These are phyloP conservation scores for Helianthus annuus DNA, from an alignment of 129 eudicot genomes.

Conservation along the genomic window DNA sequence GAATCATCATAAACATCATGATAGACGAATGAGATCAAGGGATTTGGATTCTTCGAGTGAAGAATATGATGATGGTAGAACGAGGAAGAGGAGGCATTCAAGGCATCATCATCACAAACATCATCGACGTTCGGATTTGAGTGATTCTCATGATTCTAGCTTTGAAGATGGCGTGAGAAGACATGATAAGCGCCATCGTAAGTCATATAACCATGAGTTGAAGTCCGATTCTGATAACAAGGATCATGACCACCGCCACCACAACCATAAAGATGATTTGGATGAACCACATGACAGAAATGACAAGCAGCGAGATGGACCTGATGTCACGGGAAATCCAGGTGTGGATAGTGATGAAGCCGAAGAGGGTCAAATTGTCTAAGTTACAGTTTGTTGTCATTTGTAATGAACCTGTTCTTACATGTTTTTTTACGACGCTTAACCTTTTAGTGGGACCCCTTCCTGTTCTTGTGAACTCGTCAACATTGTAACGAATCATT, in stretches of 20 bases:
- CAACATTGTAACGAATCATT: neutral
- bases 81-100: constrained; percentile 34
- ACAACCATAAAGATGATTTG: neutral
- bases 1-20: constrained; percentile 40
- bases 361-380: neutral
- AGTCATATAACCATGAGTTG: constrained; percentile 40
- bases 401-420: neutral
- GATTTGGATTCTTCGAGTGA: constrained; percentile 47
- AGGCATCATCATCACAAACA: constrained; percentile 41
- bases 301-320: too few species aligned
- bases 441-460: too few species aligned
- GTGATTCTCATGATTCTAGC: constrained; percentile 20
- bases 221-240: constrained; percentile 33
- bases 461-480: neutral
- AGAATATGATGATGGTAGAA: constrained; percentile 33
- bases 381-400: neutral
- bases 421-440: too few species aligned
- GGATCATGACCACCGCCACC: neutral
- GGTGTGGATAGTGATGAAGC: neutral
- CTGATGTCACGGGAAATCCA: too few species aligned
- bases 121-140: constrained; percentile 39
- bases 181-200: constrained; percentile 47
- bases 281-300: neutral
- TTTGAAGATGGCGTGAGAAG: constrained; percentile 37
- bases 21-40: constrained; percentile 7